Conservation (phyloP, 352 stramenopile genomes). For the Pythium utonaiense region DNA sequence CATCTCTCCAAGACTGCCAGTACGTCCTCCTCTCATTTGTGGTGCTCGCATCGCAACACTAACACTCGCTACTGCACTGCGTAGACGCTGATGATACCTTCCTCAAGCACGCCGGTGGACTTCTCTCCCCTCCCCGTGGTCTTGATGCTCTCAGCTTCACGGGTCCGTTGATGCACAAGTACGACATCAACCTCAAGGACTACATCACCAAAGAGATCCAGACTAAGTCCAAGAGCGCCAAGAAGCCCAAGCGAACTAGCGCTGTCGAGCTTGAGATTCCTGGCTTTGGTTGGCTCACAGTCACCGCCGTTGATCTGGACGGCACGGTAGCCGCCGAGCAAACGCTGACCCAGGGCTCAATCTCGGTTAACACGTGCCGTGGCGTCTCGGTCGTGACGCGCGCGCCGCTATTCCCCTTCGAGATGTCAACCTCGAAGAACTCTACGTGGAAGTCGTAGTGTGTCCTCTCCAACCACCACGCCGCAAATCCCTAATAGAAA, state of each 20-base stretch:
- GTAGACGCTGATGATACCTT: constrained; percentile 73
- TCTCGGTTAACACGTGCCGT: constrained; percentile 61
- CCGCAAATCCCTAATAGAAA: not conserved
- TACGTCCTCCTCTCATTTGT: constrained; percentile 30
- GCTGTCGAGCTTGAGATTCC: constrained; percentile 75
- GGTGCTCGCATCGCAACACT: too few relatives aligned
- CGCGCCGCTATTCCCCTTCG: constrained; percentile 69
- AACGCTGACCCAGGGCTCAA: constrained; percentile 57
- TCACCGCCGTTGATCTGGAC: constrained; percentile 81
- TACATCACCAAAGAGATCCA: constrained; percentile 59
- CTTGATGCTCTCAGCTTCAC: constrained; percentile 78
- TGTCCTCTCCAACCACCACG: not conserved
- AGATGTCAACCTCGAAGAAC: constrained; percentile 78
- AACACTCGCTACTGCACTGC: not conserved
- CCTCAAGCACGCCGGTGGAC: constrained; percentile 69
- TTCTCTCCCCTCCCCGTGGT: constrained; percentile 73
- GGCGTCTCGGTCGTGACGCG: constrained; percentile 57
- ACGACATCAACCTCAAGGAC: constrained; percentile 64
- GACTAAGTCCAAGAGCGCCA: constrained; percentile 66
- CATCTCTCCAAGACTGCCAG: constrained; percentile 77
- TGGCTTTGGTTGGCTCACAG: constrained; percentile 75
- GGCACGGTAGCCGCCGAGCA: constrained; percentile 56
- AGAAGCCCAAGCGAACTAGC: constrained; percentile 78
- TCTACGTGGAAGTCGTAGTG: constrained; percentile 66
- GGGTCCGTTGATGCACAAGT: constrained; percentile 46